Evolutionary conservation across 2,329 filamentous ascomycete genomes (phyloP).

Genomic region (Fusarium sp.): DNA sequence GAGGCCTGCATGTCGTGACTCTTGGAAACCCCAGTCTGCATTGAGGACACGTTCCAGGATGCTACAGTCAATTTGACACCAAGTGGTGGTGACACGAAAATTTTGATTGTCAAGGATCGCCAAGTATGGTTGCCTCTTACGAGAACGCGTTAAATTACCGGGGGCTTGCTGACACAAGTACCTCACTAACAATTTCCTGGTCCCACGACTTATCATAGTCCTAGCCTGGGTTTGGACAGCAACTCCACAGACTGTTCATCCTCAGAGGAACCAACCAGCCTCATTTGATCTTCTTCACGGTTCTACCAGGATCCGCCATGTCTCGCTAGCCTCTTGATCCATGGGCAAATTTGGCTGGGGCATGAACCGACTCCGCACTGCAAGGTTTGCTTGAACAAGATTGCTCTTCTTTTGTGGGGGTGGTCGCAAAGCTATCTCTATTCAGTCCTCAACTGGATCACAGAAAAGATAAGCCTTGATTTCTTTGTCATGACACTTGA

Average conservation of each 20-base stretch:
- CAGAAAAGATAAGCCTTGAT: neutral
- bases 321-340: conserved; percentile 15
- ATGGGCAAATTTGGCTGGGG: conserved; percentile 8
- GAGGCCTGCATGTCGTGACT: neutral
- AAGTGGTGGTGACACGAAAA: conserved; percentile 45
- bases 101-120: conserved; percentile 44
- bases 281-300: conserved; percentile 33
- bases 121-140: conserved; percentile 43
- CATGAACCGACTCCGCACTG: conserved; percentile 20
- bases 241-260: conserved; percentile 12
- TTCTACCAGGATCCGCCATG: conserved; percentile 30
- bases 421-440: conserved; percentile 3
- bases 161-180: conserved; percentile 44
- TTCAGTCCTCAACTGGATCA: neutral
- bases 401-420: neutral
- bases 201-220: conserved; percentile 5
- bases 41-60: conserved; percentile 36
- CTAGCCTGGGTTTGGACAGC: conserved; percentile 13
- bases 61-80: conserved; percentile 25
- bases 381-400: conserved; percentile 6
- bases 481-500: neutral
- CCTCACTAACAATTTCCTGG: conserved; percentile 51
- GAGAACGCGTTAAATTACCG: conserved; percentile 37
- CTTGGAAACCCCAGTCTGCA: conserved; percentile 4
- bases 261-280: conserved; percentile 28